phyloP scores from a whole-genome alignment of 2,329 filamentous ascomycete species.

The Hawksworthiomyces lignivorus region DNA sequence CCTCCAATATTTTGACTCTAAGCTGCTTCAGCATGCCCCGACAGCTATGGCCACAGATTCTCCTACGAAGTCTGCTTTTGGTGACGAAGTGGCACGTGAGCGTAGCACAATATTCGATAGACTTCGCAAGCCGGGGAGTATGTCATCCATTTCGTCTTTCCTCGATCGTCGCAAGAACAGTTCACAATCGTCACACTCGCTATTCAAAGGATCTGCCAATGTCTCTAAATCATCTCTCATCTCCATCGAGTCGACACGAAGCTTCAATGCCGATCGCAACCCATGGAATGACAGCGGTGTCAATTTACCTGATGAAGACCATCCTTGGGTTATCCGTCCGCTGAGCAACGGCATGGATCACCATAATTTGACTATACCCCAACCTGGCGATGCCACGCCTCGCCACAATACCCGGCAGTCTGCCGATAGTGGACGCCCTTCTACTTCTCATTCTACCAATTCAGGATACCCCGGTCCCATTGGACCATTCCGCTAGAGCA shows the following conservation, averaged over 20 bases:
- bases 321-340: conserved; percentile 54
- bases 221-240: conserved; percentile 93
- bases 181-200: conserved; percentile 69
- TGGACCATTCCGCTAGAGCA: conserved; percentile 80
- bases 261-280: conserved; percentile 83
- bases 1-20: conserved; percentile 92
- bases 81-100: conserved; percentile 71
- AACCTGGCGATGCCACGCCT: conserved; percentile 74
- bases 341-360: conserved; percentile 58
- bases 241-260: conserved; percentile 90
- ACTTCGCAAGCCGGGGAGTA: conserved; percentile 88
- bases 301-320: conserved; percentile 84
- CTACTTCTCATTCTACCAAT: conserved; percentile 89
- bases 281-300: conserved; percentile 98
- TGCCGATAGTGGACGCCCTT: conserved; percentile 84
- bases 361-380: conserved; percentile 56
- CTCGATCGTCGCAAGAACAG: conserved; percentile 93
- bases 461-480: conserved; percentile 93
- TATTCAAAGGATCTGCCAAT: conserved; percentile 89
- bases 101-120: conserved; percentile 82
- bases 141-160: conserved; percentile 92
- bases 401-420: conserved; percentile 78
- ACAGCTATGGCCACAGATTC: conserved; percentile 75
- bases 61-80: conserved; percentile 77
- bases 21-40: conserved; percentile 87